A percentile compares a stretch with the other conserved stretches of the same genome.
Conservation (phyloP, 495 filamentous ascomycete genomes). For the Penicillium coffeae region DNA sequence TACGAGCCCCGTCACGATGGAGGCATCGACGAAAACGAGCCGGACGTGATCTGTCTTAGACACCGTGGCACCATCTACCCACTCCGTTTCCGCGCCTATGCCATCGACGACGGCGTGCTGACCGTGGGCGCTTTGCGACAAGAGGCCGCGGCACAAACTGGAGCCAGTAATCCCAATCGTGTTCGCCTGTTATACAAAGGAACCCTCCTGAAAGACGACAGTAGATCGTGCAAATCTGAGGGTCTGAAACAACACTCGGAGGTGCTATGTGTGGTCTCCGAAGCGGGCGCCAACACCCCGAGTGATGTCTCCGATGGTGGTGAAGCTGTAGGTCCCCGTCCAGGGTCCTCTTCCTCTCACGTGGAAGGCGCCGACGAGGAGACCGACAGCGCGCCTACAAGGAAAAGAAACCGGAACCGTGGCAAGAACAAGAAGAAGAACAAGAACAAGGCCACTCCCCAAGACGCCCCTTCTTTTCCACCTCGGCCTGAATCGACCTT, state of each 20-base stretch:
- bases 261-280: slow-evolving; percentile 60
- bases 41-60: slow-evolving; percentile 74
- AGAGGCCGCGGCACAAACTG: slow-evolving; percentile 60
- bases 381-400: slow-evolving; percentile 12
- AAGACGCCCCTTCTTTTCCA: slow-evolving; percentile 14
- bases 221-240: slow-evolving; percentile 63
- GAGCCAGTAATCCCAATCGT: slow-evolving; percentile 54
- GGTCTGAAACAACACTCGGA: slow-evolving; percentile 78
- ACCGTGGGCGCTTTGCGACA: slow-evolving; percentile 63
- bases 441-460: slow-evolving; percentile 37
- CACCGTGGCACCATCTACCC: slow-evolving; percentile 68
- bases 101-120: slow-evolving; percentile 74
- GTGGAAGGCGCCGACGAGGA: slow-evolving; percentile 31
- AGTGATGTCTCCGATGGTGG: slow-evolving; percentile 42
- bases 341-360: slow-evolving; percentile 15
- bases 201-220: slow-evolving; percentile 64
- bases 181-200: slow-evolving; percentile 84
- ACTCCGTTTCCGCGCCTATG: slow-evolving; percentile 74
- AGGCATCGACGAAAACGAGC: slow-evolving; percentile 46
- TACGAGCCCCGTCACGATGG: slow-evolving; percentile 23
- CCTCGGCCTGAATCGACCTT: slow-evolving; percentile 19
- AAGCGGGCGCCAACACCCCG: slow-evolving; percentile 49
- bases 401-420: slow-evolving; percentile 33
- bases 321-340: slow-evolving; percentile 10
- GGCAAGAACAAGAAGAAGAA: slow-evolving; percentile 38